These are phyloP conservation scores for Ascochyta clinopodiicola DNA, from an alignment of 2,329 filamentous ascomycete genomes.

Conservation along the genomic window DNA sequence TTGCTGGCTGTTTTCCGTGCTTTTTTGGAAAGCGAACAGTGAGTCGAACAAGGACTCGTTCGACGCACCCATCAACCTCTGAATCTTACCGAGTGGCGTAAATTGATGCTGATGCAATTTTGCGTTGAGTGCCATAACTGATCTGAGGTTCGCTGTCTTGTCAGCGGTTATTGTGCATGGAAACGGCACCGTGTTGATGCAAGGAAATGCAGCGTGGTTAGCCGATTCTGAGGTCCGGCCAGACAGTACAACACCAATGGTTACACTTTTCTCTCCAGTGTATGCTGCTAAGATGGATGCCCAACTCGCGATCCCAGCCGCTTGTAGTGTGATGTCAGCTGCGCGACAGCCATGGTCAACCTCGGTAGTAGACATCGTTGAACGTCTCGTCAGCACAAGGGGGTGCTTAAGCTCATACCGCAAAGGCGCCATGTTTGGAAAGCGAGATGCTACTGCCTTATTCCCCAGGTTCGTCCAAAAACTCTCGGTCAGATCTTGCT, in stretches of 20 bases:
- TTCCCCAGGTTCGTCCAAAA: conserved; percentile 71
- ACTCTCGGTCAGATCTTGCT: conserved; percentile 40
- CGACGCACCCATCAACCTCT: conserved; percentile 71
- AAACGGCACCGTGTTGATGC: conserved; percentile 81
- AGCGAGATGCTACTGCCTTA: conserved; percentile 67
- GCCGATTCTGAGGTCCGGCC: conserved; percentile 70
- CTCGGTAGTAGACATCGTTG: conserved; percentile 49
- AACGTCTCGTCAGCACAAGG: conserved; percentile 47
- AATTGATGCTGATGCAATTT: conserved; percentile 73
- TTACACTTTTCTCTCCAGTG: conserved; percentile 73
- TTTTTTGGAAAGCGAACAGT: conserved; percentile 81
- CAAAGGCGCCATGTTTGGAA: conserved; percentile 77
- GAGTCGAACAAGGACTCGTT: conserved; percentile 80
- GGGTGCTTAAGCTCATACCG: conserved; percentile 44
- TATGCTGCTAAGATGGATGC: conserved; percentile 76
- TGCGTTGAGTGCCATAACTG: conserved; percentile 71
- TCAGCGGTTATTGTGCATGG: conserved; percentile 62
- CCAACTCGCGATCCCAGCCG: conserved; percentile 80
- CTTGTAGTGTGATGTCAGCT: conserved; percentile 75
- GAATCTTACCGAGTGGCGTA: conserved; percentile 72
- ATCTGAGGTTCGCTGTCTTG: conserved; percentile 64
- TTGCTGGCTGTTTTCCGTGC: conserved; percentile 31
- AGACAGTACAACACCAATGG: conserved; percentile 82
- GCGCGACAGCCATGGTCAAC: conserved; percentile 65
- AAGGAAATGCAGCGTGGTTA: conserved; percentile 72